phyloP scores from a whole-genome alignment of 1,139 yeast species.

The Sugiyamaella grinbergsii region DNA sequence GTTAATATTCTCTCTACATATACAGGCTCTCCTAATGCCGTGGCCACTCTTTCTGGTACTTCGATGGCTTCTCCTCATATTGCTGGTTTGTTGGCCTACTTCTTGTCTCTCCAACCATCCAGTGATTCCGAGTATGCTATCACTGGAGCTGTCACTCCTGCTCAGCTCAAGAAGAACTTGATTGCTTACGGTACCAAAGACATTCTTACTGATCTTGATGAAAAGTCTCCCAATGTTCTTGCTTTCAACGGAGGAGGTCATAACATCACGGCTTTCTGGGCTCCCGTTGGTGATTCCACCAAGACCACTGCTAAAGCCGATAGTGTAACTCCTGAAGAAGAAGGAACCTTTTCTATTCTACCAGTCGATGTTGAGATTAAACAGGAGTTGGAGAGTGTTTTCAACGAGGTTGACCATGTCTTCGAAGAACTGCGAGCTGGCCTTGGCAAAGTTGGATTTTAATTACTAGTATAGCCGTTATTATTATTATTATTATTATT shows the following conservation, averaged over 20 bases:
- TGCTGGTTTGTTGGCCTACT: conserved; percentile 83
- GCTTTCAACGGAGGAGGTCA: conserved; percentile 94
- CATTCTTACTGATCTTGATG: conserved; percentile 69
- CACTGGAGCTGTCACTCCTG: conserved; percentile 68
- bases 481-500: conserved; percentile 20
- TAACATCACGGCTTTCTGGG: conserved; percentile 74
- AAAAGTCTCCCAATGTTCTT: conserved; percentile 82
- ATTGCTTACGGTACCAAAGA: conserved; percentile 76
- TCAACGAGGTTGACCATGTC: conserved; percentile 30
- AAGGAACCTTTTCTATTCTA: conserved; percentile 26
- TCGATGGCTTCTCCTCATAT: conserved; percentile 99
- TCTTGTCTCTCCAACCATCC: conserved; percentile 87
- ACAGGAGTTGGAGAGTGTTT: conserved; percentile 30
- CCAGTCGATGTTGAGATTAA: conserved; percentile 33
- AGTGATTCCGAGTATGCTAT: conserved; percentile 70
- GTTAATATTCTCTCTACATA: conserved; percentile 57
- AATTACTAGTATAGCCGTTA: neutral
- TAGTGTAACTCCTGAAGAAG: conserved; percentile 20
- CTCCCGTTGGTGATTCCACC: conserved; percentile 16
- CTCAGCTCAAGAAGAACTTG: conserved; percentile 84
- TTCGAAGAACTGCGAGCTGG: conserved; percentile 33
- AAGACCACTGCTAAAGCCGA: conserved; percentile 11
- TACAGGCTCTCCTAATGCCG: conserved; percentile 79
- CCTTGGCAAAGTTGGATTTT: conserved; percentile 23
- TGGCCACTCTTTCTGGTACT: conserved; percentile 94